Base-by-base conservation (phyloP, 176 grass and related monocot species). In the Juncus inflexus region DNA sequence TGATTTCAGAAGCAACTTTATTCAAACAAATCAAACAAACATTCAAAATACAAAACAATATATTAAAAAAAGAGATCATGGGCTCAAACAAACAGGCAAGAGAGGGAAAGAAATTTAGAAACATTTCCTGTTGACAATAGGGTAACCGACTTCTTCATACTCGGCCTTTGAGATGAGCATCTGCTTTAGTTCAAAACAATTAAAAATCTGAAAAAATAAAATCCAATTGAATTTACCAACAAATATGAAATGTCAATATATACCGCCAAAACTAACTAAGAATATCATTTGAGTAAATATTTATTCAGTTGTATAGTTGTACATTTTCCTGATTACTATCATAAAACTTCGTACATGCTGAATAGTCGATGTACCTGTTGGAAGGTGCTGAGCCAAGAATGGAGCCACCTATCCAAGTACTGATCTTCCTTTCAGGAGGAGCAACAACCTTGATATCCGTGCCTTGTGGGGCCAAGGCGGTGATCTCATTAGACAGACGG, bases 401-500 rank as follows among this genome's bases (percentile, higher is more conserved):
- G 61, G 83, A 85, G 3, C 83, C 83, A 3, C 83, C 83, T 35
- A 85, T 85, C 83, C 83, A 85, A 7, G 80, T 77, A 55, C 77
- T 80, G 73, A 80, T 80, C 73, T 85, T 85, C 55, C 83, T 77
- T 59, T 85, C 83, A 6, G 83, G 83, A 57, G 83, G 77, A 15
- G 83, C 83, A 7, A 85, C 83, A 40, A 85, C 83, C 77, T 85
- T 85, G 71, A 85, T 79, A 65, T 90, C 86, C 86, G 82, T 90
- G 83, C 83, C 86, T 78, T 61, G 58, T 3, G 82, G 86, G 11
- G 82, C 78, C 62, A 90, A 82, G 0, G 86, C 71, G 0, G 67
- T 83, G 60, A 94, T 88, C 85, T 94, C 90, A 75, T 89, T 89
- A 78, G 76, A 88, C 89, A 94, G 87, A 35, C 89, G 89, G 61